phyloP scores from a whole-genome alignment of 2,329 filamentous ascomycete species.

The Fusarium illudens region DNA sequence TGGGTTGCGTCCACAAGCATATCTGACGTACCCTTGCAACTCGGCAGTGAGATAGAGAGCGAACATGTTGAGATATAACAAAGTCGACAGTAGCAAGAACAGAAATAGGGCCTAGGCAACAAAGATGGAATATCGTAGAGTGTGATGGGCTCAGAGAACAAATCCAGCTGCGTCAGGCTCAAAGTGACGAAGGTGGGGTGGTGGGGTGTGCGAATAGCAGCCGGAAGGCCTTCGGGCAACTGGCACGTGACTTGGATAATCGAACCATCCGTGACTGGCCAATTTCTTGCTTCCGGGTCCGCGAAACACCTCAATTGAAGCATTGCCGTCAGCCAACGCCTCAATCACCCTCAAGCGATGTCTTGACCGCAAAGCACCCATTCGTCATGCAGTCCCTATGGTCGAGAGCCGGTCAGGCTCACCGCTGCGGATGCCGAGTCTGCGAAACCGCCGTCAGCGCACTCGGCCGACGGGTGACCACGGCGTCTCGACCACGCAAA shows the following conservation, averaged over 20 bases:
- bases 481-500: slow-evolving; percentile 58
- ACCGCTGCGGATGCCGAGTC: slow-evolving; percentile 69
- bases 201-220: slow-evolving; percentile 41
- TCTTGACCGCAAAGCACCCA: slow-evolving; percentile 35
- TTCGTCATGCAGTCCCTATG: slow-evolving; percentile 72
- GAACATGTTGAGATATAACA: slow-evolving; percentile 61
- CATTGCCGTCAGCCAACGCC: slow-evolving; percentile 14
- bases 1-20: background rate
- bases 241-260: slow-evolving; percentile 39
- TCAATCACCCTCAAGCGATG: slow-evolving; percentile 37
- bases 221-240: background rate
- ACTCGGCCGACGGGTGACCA: slow-evolving; percentile 60
- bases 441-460: slow-evolving; percentile 62
- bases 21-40: slow-evolving; percentile 66
- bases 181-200: slow-evolving; percentile 34
- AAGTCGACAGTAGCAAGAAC: background rate
- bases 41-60: slow-evolving; percentile 74
- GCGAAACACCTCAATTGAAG: slow-evolving; percentile 40
- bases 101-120: background rate
- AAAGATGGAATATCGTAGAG: background rate
- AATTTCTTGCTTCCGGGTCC: slow-evolving; percentile 31
- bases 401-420: slow-evolving; percentile 71
- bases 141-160: slow-evolving; percentile 5
- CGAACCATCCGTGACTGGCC: slow-evolving; percentile 40
- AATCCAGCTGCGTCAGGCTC: slow-evolving; percentile 21